These are phyloP conservation scores for Rhizomucor miehei DNA, from an alignment of 371 early-diverging fungal genomes.

Conservation along the genomic window DNA sequence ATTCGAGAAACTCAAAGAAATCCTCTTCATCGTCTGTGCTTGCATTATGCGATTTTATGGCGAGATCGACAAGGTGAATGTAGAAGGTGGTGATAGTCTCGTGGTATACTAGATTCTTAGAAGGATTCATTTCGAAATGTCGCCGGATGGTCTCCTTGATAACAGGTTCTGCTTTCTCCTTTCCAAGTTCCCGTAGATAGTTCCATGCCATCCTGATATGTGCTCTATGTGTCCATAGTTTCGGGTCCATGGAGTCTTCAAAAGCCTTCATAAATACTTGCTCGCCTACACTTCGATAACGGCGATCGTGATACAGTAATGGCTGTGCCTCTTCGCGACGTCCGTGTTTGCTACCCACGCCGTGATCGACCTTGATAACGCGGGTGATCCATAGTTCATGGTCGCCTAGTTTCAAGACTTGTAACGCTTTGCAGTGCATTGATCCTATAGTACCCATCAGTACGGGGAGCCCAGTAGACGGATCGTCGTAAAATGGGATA, in stretches of 20 bases:
- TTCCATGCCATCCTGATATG: slow-evolving; percentile 67
- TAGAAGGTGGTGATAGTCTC: slow-evolving; percentile 62
- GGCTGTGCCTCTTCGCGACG: slow-evolving; percentile 49
- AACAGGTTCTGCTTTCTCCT: slow-evolving; percentile 32
- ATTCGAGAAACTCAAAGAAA: slow-evolving; percentile 52
- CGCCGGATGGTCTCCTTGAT: slow-evolving; percentile 43
- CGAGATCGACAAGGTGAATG: slow-evolving; percentile 43
- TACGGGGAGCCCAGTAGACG: slow-evolving; percentile 54
- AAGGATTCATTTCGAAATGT: slow-evolving; percentile 44
- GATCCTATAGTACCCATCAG: slow-evolving; percentile 62
- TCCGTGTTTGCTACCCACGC: slow-evolving; percentile 45
- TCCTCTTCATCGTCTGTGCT: slow-evolving; percentile 30
- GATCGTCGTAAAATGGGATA: slow-evolving; percentile 50
- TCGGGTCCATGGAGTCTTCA: slow-evolving; percentile 38
- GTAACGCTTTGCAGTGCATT: slow-evolving; percentile 53
- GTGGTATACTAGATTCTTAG: slow-evolving; percentile 40
- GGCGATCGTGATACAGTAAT: slow-evolving; percentile 62
- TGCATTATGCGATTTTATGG: slow-evolving; percentile 24
- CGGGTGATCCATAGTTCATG: slow-evolving; percentile 68
- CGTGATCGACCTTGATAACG: slow-evolving; percentile 59
- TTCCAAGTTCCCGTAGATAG: slow-evolving; percentile 46
- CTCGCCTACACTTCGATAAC: slow-evolving; percentile 62
- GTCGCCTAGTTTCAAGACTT: slow-evolving; percentile 57
- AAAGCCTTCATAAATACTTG: slow-evolving; percentile 57
- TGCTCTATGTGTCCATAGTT: slow-evolving; percentile 61